Conservation (phyloP, 257 asterid species). For the Knoxia roxburghii region DNA sequence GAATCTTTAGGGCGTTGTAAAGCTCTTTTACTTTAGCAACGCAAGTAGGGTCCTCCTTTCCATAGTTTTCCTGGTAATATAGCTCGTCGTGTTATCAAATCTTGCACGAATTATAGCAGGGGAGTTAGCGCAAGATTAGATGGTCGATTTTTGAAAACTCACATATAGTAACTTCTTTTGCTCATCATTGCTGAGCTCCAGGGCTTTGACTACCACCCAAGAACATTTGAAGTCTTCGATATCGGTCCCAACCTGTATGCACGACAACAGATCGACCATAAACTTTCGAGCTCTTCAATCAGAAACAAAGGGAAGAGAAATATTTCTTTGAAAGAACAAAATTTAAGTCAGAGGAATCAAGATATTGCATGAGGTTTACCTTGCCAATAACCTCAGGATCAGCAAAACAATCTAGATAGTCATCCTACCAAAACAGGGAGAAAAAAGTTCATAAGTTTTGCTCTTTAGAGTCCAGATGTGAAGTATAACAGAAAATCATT, state of each 20-base stretch:
- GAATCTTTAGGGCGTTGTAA: constrained; percentile 31
- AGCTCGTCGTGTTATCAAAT: not conserved
- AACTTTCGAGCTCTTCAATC: constrained; percentile 3
- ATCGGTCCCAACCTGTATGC: constrained; percentile 37
- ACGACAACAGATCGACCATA: constrained; percentile 3
- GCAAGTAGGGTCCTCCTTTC: constrained; percentile 31
- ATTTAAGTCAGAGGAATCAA: not conserved
- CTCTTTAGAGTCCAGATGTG: not conserved
- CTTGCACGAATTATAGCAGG: not conserved
- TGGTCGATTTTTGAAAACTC: constrained; percentile 4
- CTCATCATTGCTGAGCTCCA: constrained; percentile 27
- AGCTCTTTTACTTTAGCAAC: constrained; percentile 34
- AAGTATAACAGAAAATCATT: constrained; percentile 1
- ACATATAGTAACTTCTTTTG: constrained; percentile 30
- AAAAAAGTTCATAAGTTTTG: not conserved
- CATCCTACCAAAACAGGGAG: constrained; percentile 26
- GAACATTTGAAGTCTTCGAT: constrained; percentile 43
- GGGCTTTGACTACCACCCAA: constrained; percentile 39
- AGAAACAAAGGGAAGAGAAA: not conserved
- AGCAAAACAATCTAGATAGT: constrained; percentile 41
- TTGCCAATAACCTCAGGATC: constrained; percentile 39
- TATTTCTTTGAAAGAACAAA: not conserved
- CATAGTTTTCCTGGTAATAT: constrained; percentile 36
- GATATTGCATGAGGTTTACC: constrained; percentile 19
- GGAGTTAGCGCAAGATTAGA: not conserved